A percentile compares a stretch with the other conserved stretches of the same genome.
phyloP scores from a whole-genome alignment of 768 basidiomycete species.

The Leucocoprinus sp. region DNA sequence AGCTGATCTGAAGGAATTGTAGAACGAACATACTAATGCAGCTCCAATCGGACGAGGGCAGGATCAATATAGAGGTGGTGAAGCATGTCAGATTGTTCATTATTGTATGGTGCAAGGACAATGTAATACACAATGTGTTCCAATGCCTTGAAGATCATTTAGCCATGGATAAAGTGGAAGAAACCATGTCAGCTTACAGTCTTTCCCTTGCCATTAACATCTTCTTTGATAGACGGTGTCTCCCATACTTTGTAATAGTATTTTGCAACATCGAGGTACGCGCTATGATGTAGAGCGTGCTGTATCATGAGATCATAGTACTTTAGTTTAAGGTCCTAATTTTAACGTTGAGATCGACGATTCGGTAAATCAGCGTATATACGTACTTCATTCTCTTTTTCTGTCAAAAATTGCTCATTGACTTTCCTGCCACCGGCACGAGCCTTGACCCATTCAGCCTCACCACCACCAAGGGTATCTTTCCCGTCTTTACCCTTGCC shows the following conservation, averaged over 20 bases:
- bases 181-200: constrained; percentile 35
- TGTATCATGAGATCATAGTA: constrained; percentile 97
- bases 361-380: background rate
- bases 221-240: constrained; percentile 87
- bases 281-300: constrained; percentile 74
- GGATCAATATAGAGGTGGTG: constrained; percentile 79
- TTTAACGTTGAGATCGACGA: constrained; percentile 7
- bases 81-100: constrained; percentile 96
- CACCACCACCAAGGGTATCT: constrained; percentile 59
- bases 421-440: constrained; percentile 89
- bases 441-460: constrained; percentile 90
- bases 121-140: constrained; percentile 95
- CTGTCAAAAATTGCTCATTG: constrained; percentile 87
- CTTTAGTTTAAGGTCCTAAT: constrained; percentile 88
- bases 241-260: constrained; percentile 97
- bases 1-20: constrained; percentile 1
- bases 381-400: constrained; percentile 76
- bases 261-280: constrained; percentile 91
- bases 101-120: constrained; percentile 87
- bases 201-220: constrained; percentile 60
- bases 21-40: constrained; percentile 72
- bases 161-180: constrained; percentile 8
- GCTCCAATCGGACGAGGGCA: constrained; percentile 68
- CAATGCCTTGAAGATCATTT: constrained; percentile 49
- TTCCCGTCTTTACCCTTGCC: constrained; percentile 49